Percentiles rank a stretch among this genome's conserved stretches.
phyloP scores from a whole-genome alignment of 2,329 filamentous ascomycete genomes.

The Lachnellula suecica region DNA sequence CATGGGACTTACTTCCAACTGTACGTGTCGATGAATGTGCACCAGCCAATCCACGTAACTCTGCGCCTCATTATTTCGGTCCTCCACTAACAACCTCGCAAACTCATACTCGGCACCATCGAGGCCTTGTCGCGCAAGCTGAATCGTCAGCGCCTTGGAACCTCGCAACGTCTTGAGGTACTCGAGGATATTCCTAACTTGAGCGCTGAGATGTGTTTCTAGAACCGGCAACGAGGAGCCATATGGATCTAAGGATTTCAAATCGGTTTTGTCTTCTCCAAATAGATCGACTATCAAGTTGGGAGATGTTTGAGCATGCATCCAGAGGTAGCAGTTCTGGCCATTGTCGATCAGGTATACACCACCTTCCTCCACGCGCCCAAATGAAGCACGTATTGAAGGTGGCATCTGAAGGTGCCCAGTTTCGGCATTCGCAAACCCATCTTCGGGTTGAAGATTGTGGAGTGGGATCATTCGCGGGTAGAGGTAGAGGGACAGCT shows the following conservation, averaged over 20 bases:
- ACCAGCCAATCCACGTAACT: conserved; percentile 99
- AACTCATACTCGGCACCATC: conserved; percentile 98
- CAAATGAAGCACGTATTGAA: conserved; percentile 78
- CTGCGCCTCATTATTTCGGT: conserved; percentile 95
- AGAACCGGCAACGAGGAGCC: conserved; percentile 77
- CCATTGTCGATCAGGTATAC: conserved; percentile 96
- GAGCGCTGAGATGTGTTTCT: conserved; percentile 89
- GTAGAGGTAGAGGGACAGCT: conserved; percentile 90
- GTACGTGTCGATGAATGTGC: conserved; percentile 88
- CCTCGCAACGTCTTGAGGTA: conserved; percentile 79
- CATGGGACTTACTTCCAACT: conserved; percentile 68
- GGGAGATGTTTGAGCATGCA: conserved; percentile 88
- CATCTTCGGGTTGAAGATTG: conserved; percentile 82
- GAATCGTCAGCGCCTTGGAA: conserved; percentile 83
- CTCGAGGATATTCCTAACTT: conserved; percentile 90
- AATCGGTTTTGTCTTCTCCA: conserved; percentile 67
- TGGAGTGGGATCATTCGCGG: conserved; percentile 91
- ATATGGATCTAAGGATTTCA: conserved; percentile 80
- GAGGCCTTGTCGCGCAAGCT: conserved; percentile 86
- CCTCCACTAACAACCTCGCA: conserved; percentile 85
- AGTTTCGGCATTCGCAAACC: conserved; percentile 84
- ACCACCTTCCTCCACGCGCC: conserved; percentile 85
- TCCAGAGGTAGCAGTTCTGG: conserved; percentile 87
- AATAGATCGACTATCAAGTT: conserved; percentile 91
- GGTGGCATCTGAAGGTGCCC: conserved; percentile 85